phyloP scores from a whole-genome alignment of 768 basidiomycete species.

The Pisolithus microcarpus region DNA sequence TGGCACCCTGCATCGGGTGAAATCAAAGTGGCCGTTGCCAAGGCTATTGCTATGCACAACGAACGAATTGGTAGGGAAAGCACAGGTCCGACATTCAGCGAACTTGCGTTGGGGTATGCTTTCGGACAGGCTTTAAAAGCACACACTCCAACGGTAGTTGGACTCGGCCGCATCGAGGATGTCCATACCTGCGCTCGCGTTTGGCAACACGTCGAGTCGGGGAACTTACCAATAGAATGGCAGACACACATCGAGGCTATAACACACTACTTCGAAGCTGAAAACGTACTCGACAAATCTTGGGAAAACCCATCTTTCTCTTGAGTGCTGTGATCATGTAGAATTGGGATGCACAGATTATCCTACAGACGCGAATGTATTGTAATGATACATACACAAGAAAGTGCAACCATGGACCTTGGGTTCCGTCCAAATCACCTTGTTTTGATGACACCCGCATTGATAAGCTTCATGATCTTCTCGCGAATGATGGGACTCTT shows the following conservation, averaged over 20 bases:
- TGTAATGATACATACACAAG: conserved; percentile 16
- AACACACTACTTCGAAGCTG: conserved; percentile 37
- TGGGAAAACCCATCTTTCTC: conserved; percentile 52
- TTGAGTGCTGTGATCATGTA: not conserved
- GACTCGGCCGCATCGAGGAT: conserved; percentile 62
- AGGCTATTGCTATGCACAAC: conserved; percentile 27
- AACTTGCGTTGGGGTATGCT: conserved; percentile 70
- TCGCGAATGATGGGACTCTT: conserved; percentile 76
- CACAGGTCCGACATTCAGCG: conserved; percentile 32
- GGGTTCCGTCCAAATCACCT: conserved; percentile 36
- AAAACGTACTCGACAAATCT: conserved; percentile 51
- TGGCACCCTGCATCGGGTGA: conserved; percentile 74
- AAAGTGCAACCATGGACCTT: conserved; percentile 6
- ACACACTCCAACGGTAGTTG: conserved; percentile 60
- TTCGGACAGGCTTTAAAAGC: conserved; percentile 40
- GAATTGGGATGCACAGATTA: conserved; percentile 11
- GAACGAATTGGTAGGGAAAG: conserved; percentile 33
- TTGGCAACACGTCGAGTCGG: conserved; percentile 55
- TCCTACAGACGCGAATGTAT: conserved; percentile 14
- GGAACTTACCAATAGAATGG: conserved; percentile 26
- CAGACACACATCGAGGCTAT: conserved; percentile 36
- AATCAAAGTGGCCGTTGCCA: conserved; percentile 37
- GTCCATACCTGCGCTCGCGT: conserved; percentile 67
- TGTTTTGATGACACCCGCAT: conserved; percentile 90
- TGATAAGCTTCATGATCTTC: conserved; percentile 86